phyloP scores from a whole-genome alignment of 2,329 filamentous ascomycete species.

The Exserohilum rostratum region DNA sequence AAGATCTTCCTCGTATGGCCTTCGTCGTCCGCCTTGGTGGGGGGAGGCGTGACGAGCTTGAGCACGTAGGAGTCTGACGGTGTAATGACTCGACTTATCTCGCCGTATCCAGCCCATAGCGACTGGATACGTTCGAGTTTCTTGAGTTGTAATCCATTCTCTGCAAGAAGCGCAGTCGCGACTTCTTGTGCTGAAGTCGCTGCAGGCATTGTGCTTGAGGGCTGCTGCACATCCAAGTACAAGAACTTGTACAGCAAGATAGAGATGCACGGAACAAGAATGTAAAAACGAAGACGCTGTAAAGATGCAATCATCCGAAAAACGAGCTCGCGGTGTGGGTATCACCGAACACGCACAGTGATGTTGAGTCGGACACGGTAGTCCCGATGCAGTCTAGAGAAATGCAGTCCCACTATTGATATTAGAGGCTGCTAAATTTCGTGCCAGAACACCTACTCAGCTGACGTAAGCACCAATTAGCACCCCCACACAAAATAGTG shows the following conservation, averaged over 20 bases:
- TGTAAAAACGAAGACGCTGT: background rate
- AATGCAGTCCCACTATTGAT: background rate
- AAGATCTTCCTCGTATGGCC: constrained; percentile 70
- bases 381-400: background rate
- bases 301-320: constrained; percentile 3
- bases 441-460: background rate
- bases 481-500: background rate
- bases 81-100: constrained; percentile 64
- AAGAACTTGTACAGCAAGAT: constrained; percentile 1
- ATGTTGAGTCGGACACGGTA: background rate
- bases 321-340: background rate
- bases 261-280: constrained; percentile 1
- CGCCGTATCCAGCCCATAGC: constrained; percentile 57
- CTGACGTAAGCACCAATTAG: background rate
- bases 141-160: constrained; percentile 32
- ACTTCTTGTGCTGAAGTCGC: constrained; percentile 23
- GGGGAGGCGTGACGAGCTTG: constrained; percentile 65
- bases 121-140: constrained; percentile 47
- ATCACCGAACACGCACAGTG: too few species aligned
- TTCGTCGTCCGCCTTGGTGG: constrained; percentile 54
- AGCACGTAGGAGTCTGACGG: constrained; percentile 56
- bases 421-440: background rate
- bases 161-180: constrained; percentile 35
- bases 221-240: background rate
- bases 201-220: constrained; percentile 47